A percentile compares a stretch with the other conserved stretches of the same genome.
phyloP scores from a whole-genome alignment of 495 filamentous ascomycete genomes.

The Podospora pseudocomata region DNA sequence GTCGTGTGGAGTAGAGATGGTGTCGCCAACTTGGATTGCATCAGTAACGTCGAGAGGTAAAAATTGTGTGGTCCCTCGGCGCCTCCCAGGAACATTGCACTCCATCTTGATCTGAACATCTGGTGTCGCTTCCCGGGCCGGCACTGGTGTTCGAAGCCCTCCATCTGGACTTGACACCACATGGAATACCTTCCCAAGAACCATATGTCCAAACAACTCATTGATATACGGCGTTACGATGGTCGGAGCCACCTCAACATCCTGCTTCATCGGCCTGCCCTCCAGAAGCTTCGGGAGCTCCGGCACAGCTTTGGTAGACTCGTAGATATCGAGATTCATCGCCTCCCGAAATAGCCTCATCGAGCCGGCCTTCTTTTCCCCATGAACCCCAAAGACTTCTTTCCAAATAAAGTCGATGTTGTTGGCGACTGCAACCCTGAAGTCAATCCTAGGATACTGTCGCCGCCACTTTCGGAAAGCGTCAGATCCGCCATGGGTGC shows the following conservation, averaged over 20 bases:
- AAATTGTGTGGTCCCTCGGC: background rate
- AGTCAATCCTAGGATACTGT: conserved; percentile 50
- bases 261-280: background rate
- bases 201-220: conserved; percentile 58
- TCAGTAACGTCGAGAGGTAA: conserved; percentile 11
- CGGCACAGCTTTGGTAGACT: conserved; percentile 20
- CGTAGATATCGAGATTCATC: conserved; percentile 18
- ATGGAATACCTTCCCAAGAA: conserved; percentile 51
- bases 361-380: conserved; percentile 19
- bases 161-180: conserved; percentile 14
- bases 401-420: conserved; percentile 62
- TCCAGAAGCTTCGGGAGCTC: background rate
- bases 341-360: conserved; percentile 47
- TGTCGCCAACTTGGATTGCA: conserved; percentile 36
- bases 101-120: background rate
- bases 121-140: background rate
- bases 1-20: conserved; percentile 43
- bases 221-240: conserved; percentile 66
- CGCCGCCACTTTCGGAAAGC: conserved; percentile 49
- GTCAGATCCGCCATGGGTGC: conserved; percentile 35
- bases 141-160: background rate
- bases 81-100: background rate
- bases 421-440: conserved; percentile 50
- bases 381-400: conserved; percentile 47
- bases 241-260: conserved; percentile 49